Percentiles rank a stretch among this genome's conserved stretches.
phyloP scores from a whole-genome alignment of 495 filamentous ascomycete species.

The Penicillium antarcticum region DNA sequence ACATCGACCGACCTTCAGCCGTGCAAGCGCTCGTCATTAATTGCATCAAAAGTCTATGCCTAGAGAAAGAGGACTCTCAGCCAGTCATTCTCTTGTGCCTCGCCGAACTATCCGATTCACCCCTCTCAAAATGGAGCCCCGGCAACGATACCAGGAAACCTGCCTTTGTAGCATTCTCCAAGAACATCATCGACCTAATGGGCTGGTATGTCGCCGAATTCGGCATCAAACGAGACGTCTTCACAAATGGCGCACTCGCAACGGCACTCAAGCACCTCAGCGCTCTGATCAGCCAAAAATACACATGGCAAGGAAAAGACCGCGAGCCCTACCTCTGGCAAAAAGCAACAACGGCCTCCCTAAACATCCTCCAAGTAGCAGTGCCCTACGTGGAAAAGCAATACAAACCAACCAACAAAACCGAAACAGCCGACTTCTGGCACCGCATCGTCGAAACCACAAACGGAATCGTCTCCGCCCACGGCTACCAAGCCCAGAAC shows the following conservation, averaged over 20 bases:
- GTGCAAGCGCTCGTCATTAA: conserved; percentile 74
- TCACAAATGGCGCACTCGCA: conserved; percentile 58
- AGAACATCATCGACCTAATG: conserved; percentile 66
- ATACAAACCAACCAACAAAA: conserved; percentile 26
- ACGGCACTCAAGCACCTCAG: conserved; percentile 60
- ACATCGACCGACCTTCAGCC: conserved; percentile 78
- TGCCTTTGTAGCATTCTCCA: conserved; percentile 85
- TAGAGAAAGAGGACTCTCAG: conserved; percentile 63
- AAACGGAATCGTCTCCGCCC: conserved; percentile 41
- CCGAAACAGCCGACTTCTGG: conserved; percentile 41
- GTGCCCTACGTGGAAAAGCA: conserved; percentile 59
- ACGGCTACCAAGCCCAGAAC: conserved; percentile 27
- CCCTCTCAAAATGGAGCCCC: conserved; percentile 52
- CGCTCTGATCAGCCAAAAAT: conserved; percentile 70
- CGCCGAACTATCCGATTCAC: conserved; percentile 59
- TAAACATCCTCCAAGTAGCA: conserved; percentile 65
- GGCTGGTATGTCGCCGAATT: conserved; percentile 61
- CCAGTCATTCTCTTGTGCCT: conserved; percentile 64
- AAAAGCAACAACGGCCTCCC: conserved; percentile 64
- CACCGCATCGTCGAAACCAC: conserved; percentile 35
- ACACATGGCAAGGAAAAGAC: conserved; percentile 59
- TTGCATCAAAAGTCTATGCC: conserved; percentile 66
- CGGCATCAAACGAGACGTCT: conserved; percentile 61
- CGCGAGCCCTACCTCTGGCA: conserved; percentile 69
- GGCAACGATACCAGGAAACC: conserved; percentile 45